Base-by-base conservation (phyloP, 441 rosid species). In the Gossypium laxum region DNA sequence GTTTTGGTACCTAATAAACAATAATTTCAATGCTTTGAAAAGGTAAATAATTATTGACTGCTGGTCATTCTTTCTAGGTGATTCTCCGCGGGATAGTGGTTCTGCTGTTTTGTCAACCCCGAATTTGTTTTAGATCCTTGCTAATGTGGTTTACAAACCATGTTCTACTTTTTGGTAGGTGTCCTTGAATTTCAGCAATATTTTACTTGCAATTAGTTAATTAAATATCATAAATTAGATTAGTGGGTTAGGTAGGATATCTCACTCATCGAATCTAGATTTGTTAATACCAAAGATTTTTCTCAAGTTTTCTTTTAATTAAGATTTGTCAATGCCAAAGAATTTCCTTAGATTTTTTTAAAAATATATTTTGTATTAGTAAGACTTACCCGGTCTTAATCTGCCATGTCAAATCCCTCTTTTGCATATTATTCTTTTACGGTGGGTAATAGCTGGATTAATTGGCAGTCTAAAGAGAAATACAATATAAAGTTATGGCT, bases 191-290 rank as follows among this genome's bases (percentile, higher is more conserved):
- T 14, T 43, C 1, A 0, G 38, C 19, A 65, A 70, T 77, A 71
- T 45, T 67, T 72, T 58, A 56, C 43, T 48, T 30, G 38, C 17
- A 56, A 4, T 48, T 50, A 15, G 41, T 6, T 67, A 14, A 48
- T 50, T n/a, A 55, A 55, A 19, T 34, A 22, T 38, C 15, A 17
- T 30, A 38, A 32, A 38, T 34, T 15, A 38, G 38, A 17, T 59
- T 47, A 72, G 75, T 72, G 75, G 14, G 81, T 79, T 82, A 73
- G 85, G 82, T 82, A 67, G 0, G 72, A 73, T 64, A 10, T 54
- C 17, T 17, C 52, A 11, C 22, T 18, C 22, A 51, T 28, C 71
- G 69, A 67, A 76, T 80, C 79, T 41, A 18, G 76, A 62, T 69
- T 75, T 26, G 81, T 65, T 75, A 52, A 54, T 0, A 1, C 32